Base-by-base conservation (phyloP, 176 grass and related monocot genomes). In the Chloris gayana region DNA sequence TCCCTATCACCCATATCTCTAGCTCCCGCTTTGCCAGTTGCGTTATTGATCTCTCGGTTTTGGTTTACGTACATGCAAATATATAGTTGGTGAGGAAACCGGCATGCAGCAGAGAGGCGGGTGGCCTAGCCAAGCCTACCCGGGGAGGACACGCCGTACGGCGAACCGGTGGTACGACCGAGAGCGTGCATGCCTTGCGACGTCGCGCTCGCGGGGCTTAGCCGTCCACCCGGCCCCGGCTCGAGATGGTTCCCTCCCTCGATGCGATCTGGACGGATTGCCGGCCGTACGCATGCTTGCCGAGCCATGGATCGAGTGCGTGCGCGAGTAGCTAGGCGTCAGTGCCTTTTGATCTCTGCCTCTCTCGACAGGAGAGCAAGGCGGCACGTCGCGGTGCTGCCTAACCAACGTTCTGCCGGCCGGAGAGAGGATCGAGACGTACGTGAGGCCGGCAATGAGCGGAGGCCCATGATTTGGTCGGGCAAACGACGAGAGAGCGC, bases 351-450 rank as follows among this genome's bases (percentile, higher is more conserved):
- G 50, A 54, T 22, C 6, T 37, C 2, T 37, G n/a, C n/a, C 3
- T 9, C 11, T 25, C 19, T 54, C 25, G 38, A 31, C 37, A 60
- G 3, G 42, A 33, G 49, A 70, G 7, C 66, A 67, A 4, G 37
- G 37, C 58, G 65, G 76, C 47, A 45, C 24, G 62, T 49, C 11
- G 84, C 76, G 32, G 21, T 25, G 18, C 18, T 29, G 58, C 35
- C 29, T 49, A 78, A 60, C 64, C 34, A 88, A 67, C 80, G 67
- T 26, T 78, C 44, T 88, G 74, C 74, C 68, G 47, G 80, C 6
- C 19, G 19, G n/a, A n/a, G n/a, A n/a, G n/a, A n/a, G n/a, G n/a
- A n/a, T n/a, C n/a, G n/a, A n/a, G n/a, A 13, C 9, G 41, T 44
- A 11, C 44, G 3, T 33, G 34, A 47, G 38, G 71, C 59, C 59